Conservation (phyloP, 2,329 filamentous ascomycete genomes). For the Hypoxylon sp. region DNA sequence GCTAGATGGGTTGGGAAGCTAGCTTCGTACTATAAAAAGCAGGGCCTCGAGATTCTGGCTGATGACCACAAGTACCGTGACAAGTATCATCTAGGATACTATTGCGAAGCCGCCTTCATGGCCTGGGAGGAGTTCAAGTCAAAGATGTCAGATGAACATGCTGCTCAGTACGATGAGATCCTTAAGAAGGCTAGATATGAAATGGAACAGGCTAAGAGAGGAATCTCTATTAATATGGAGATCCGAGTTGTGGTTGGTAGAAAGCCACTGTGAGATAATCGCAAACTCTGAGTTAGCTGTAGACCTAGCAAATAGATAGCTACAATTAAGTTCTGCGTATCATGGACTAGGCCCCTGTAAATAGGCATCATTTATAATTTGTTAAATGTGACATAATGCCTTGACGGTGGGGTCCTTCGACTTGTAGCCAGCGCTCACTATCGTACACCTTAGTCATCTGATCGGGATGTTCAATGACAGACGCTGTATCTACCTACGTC, state of each 20-base stretch:
- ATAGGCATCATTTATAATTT: neutral
- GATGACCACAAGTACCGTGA: constrained; percentile 1
- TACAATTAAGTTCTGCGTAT: neutral
- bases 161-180: neutral
- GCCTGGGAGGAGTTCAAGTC: constrained; percentile 1
- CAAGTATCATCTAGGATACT: neutral
- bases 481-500: neutral
- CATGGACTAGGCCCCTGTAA: neutral
- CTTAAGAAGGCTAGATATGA: neutral
- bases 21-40: constrained; percentile 1
- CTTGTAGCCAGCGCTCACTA: neutral
- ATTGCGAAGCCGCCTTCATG: neutral
- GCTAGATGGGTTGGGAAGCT: neutral
- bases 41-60: neutral
- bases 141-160: constrained; percentile 3
- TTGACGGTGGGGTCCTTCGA: neutral
- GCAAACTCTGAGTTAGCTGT: neutral
- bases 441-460: neutral
- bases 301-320: neutral
- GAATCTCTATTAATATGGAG: constrained; percentile 5
- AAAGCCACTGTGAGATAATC: neutral
- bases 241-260: constrained; percentile 1
- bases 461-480: neutral
- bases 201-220: neutral
- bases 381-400: neutral